A percentile compares a stretch with the other conserved stretches of the same genome.
phyloP scores from a whole-genome alignment of 495 filamentous ascomycete species.

The Trichodelitschia bisporula region DNA sequence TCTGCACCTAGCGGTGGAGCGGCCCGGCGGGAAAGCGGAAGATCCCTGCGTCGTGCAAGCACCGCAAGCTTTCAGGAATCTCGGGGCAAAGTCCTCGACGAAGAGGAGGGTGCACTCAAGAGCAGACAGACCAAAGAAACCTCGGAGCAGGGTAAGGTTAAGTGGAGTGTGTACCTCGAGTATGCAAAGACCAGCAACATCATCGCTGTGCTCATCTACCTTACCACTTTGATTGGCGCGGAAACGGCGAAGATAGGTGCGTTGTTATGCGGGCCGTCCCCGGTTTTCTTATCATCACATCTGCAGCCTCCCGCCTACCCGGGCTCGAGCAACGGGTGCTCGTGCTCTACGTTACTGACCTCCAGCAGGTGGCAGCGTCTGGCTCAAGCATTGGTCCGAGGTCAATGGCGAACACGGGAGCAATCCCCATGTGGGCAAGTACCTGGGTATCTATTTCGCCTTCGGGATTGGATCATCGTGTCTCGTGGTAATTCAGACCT shows the following conservation, averaged over 20 bases:
- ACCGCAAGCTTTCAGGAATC: slow-evolving; percentile 74
- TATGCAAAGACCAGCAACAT: slow-evolving; percentile 91
- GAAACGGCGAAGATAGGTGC: slow-evolving; percentile 51
- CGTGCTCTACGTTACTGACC: too few species aligned
- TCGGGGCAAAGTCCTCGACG: slow-evolving; percentile 57
- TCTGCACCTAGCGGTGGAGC: slow-evolving; percentile 6
- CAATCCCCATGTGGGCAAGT: slow-evolving; percentile 62
- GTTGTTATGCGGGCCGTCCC: slow-evolving; percentile 1
- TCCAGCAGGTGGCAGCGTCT: slow-evolving; percentile 48
- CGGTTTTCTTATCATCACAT: background rate
- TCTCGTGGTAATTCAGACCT: slow-evolving; percentile 72
- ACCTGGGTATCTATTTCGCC: slow-evolving; percentile 82
- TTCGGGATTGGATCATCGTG: slow-evolving; percentile 75
- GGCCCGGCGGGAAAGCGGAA: slow-evolving; percentile 34
- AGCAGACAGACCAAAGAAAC: slow-evolving; percentile 70
- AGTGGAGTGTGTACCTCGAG: slow-evolving; percentile 39
- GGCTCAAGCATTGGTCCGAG: slow-evolving; percentile 87
- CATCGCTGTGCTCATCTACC: slow-evolving; percentile 56
- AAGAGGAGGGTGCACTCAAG: slow-evolving; percentile 47
- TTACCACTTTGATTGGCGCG: slow-evolving; percentile 46
- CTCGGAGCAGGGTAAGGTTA: slow-evolving; percentile 84
- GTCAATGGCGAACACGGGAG: slow-evolving; percentile 35
- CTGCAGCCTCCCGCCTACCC: too few species aligned
- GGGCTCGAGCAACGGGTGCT: too few species aligned
- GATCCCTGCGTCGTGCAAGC: slow-evolving; percentile 68